Evolutionary conservation across 2,329 filamentous ascomycete species (phyloP), one percentile per base, ranked within the genome.

Genomic region (Fusarium pininemorale): DNA sequence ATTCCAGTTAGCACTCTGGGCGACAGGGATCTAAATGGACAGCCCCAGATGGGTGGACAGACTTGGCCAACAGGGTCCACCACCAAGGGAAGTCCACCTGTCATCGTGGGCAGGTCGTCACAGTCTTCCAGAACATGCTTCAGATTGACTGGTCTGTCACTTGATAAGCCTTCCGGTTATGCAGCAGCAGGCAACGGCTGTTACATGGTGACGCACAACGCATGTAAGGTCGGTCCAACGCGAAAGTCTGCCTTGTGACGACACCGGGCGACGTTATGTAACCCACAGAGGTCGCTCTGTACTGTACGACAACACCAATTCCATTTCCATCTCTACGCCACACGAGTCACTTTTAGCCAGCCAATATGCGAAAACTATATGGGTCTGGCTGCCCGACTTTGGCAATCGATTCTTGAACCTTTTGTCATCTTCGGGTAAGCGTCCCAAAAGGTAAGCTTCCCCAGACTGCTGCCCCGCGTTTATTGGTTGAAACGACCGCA

Each of bases 1-100:
- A 70, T 66, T 59, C 39, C 37, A 35, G 48, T 53, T 48, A 51
- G 56, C 48, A 71, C 22, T 39, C 53, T 50, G 30, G 48, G 45
- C 44, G 44, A 35, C 70, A 73, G 66, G 70, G 70, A 56, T 74
- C 28, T 74, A 60, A 64, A 72, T 74, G 70, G 71, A 61, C 7
- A 59, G 58, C 28, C 63, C 70, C 44, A 53, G 55, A 69, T 62
- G 54, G 55, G 57, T 61, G 67, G 62, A 58, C 63, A 51, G 66
- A 57, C 57, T 50, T 48, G 44, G 54, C 28, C 38, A 55, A 59
- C 58, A 58, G 66, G 63, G 57, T 51, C 66, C 72, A 66, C 66
- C 42, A 44, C 30, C 54, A 41, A 50, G 38, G 26, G 18, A 55
- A 69, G 53, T 41, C 59, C 60, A 47, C 50, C 51, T 68, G 65